A percentile compares a stretch with the other conserved stretches of the same genome.
Conservation (phyloP, 176 grass and related monocot species). For the Carex scoparia region DNA sequence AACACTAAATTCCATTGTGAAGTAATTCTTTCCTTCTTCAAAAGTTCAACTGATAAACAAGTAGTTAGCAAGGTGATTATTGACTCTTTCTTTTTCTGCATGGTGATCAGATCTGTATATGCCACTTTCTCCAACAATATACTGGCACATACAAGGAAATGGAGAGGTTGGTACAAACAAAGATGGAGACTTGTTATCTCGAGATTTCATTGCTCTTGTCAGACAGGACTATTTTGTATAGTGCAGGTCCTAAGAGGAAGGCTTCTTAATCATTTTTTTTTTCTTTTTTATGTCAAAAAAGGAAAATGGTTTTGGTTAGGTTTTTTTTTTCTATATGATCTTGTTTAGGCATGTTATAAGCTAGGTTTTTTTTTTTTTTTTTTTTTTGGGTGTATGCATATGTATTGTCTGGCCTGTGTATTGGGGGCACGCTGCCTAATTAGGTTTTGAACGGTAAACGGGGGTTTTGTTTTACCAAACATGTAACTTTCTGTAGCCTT, state of each 20-base stretch:
- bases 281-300: not conserved
- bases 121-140: constrained; percentile 77
- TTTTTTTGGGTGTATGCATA: not conserved
- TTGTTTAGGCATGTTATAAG: not conserved
- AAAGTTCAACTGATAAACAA: constrained; percentile 1
- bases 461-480: constrained; percentile 6
- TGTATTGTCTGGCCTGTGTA: not conserved
- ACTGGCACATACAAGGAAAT: constrained; percentile 92
- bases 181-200: constrained; percentile 59
- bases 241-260: not conserved
- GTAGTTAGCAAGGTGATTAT: not conserved
- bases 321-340: not conserved
- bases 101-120: constrained; percentile 64
- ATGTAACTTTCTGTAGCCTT: constrained; percentile 1
- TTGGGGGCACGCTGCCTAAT: not conserved
- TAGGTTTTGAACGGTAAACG: not conserved
- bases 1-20: not conserved
- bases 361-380: not conserved
- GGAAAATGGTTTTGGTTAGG: constrained; percentile 12
- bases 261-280: not conserved
- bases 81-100: not conserved
- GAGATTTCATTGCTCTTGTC: constrained; percentile 59
- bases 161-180: constrained; percentile 54
- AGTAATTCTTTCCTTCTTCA: not conserved
- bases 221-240: constrained; percentile 89